Evolutionary conservation across 2,329 filamentous ascomycete species (phyloP).

Genomic region (Coniochaeta hoffmannii): DNA sequence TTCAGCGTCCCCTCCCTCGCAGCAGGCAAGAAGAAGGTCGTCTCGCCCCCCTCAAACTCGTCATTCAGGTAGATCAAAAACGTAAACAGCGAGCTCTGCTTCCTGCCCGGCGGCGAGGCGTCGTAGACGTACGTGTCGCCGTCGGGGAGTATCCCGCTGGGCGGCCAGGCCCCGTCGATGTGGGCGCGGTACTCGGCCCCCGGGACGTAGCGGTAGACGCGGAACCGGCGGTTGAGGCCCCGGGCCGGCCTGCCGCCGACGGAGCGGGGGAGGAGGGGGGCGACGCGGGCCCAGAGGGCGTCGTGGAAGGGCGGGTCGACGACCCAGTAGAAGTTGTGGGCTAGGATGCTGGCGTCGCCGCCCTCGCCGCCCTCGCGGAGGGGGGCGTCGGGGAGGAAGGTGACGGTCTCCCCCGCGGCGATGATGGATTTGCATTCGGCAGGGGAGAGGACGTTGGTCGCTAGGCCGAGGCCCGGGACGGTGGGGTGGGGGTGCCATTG

Average conservation of each 20-base stretch:
- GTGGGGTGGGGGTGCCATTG: conserved; percentile 51
- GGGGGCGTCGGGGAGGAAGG: conserved; percentile 61
- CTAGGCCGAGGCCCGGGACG: conserved; percentile 54
- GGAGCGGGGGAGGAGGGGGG: conserved; percentile 45
- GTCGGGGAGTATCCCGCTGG: conserved; percentile 52
- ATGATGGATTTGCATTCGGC: conserved; percentile 61
- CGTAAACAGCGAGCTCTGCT: conserved; percentile 14
- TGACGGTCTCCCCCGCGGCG: conserved; percentile 55
- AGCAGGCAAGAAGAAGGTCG: conserved; percentile 62
- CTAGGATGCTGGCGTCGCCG: conserved; percentile 56
- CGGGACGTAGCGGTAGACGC: conserved; percentile 66
- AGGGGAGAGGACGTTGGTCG: conserved; percentile 51
- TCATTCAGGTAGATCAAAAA: conserved; percentile 16
- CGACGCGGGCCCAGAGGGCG: conserved; percentile 54
- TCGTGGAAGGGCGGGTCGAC: conserved; percentile 57
- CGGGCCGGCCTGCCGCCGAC: conserved; percentile 50
- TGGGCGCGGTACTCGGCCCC: conserved; percentile 66
- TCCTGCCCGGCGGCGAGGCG: conserved; percentile 41
- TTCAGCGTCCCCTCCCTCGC: conserved; percentile 58
- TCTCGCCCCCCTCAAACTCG: conserved; percentile 63
- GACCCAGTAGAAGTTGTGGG: conserved; percentile 71
- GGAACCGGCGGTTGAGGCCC: conserved; percentile 62
- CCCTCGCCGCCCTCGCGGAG: conserved; percentile 61
- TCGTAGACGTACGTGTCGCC: conserved; percentile 60
- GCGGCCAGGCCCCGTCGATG: conserved; percentile 67